These are phyloP conservation scores for Yamadazyma membranifaciens DNA, from an alignment of 1,139 yeast genomes.

Conservation along the genomic window DNA sequence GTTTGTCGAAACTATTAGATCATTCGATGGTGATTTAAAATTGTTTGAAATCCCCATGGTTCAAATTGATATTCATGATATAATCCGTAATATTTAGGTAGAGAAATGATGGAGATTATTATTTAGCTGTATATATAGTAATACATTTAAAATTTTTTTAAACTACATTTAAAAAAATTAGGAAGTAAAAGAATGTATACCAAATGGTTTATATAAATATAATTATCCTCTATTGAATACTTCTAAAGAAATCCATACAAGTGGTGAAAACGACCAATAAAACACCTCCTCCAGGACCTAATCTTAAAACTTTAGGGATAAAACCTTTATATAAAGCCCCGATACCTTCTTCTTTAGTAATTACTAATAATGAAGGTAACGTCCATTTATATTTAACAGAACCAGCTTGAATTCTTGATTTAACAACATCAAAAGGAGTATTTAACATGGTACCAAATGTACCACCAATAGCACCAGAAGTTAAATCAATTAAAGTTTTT, in stretches of 20 bases:
- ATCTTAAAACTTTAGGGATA: slow-evolving; percentile 93
- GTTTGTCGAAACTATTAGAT: slow-evolving; percentile 20
- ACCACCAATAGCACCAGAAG: slow-evolving; percentile 85
- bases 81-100: slow-evolving; percentile 9
- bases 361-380: slow-evolving; percentile 70
- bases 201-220: background rate
- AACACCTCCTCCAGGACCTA: slow-evolving; percentile 99
- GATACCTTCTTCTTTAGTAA: slow-evolving; percentile 87
- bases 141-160: background rate
- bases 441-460: slow-evolving; percentile 90
- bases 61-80: slow-evolving; percentile 9
- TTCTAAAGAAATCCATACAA: slow-evolving; percentile 91
- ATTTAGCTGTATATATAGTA: background rate
- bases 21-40: slow-evolving; percentile 14
- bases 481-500: slow-evolving; percentile 80
- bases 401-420: slow-evolving; percentile 93
- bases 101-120: too few species aligned
- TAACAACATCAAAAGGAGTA: slow-evolving; percentile 97
- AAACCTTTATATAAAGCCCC: slow-evolving; percentile 90
- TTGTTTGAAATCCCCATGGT: slow-evolving; percentile 8
- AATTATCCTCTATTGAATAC: slow-evolving; percentile 15
- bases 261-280: slow-evolving; percentile 91
- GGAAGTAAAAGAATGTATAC: background rate
- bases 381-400: slow-evolving; percentile 91
- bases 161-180: too few species aligned